Evolutionary conservation across 768 basidiomycete genomes (phyloP), one percentile per base, ranked within the genome.

Genomic region (Chalciporus pseudorubinellus): DNA sequence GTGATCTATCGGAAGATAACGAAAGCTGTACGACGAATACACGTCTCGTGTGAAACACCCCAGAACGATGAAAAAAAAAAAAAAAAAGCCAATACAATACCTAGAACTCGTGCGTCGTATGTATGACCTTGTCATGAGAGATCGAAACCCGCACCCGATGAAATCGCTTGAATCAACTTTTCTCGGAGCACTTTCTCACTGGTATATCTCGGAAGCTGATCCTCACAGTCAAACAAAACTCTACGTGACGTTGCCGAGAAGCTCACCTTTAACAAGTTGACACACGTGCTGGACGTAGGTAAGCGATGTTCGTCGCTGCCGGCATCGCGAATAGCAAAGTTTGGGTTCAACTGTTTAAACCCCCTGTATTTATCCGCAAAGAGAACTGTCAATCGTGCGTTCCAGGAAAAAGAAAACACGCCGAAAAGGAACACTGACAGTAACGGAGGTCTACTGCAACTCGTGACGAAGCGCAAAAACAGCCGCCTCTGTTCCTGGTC

Each of bases 381-480:
- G 28, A 44, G 2, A 13, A 9, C 0, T 24, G 13, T 44, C 6
- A 18, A 36, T 29, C 5, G 9, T 26, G 26, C 2, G 9, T 26
- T 7, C 1, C 26, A 7, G 16, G 13, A 3, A 18, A 12, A 18
- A 5, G 5, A 39, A n/a, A 3, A 36, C 4, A 2, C n/a, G 33
- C 33, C 3, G 16, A 5, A 16, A 10, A n/a, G 6, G 2, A 18
- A 19, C 24, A 74, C 87, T 59, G 58, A 91, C 85, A 95, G 74
- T 22, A 98, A 71, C 0, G 93, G 95, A 0, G 95, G 92, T 14
- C 92, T 78, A 60, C 89, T 87, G 60, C 92, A 94, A 57, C 90
- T 92, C 16, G 97, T 98, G 18, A 93, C 95, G 60, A 98, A 99
- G 13, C 91, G 80, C 51, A 99, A 69, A 50, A 98, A 73, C 2